Conservation (phyloP, 768 basidiomycete species). For the Pholiota conissans region DNA sequence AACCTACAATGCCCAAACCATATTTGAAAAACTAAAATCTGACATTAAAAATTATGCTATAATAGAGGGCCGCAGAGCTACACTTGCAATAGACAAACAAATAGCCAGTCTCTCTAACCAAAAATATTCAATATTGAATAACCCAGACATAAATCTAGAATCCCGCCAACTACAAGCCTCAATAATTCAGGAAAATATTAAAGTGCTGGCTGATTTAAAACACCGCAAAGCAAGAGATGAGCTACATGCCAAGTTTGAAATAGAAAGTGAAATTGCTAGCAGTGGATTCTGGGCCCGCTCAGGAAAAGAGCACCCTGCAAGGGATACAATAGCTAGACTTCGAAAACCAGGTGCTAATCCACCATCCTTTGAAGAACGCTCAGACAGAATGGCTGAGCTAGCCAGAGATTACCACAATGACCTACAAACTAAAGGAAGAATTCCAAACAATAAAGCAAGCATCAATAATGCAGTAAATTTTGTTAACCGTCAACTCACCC, state of each 20-base stretch:
- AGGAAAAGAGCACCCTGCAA: background rate
- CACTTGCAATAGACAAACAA: too few species aligned
- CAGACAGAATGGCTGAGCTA: background rate
- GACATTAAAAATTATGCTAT: too few species aligned
- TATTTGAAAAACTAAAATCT: too few species aligned
- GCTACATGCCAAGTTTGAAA: background rate
- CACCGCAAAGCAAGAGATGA: background rate
- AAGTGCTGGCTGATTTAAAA: too few species aligned
- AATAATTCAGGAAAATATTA: too few species aligned
- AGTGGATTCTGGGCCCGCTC: background rate
- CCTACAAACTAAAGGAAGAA: constrained; percentile 22
- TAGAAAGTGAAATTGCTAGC: background rate
- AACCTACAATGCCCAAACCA: background rate
- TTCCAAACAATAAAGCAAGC: background rate
- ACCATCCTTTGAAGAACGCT: background rate
- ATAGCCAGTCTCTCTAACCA: too few species aligned
- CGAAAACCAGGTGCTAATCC: background rate
- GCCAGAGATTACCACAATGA: constrained; percentile 17
- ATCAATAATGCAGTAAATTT: constrained; percentile 1
- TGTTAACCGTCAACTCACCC: background rate
- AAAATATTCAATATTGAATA: too few species aligned
- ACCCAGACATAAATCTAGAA: too few species aligned
- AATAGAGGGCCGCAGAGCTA: too few species aligned
- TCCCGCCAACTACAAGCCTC: too few species aligned
- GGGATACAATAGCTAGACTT: background rate